Evolutionary conservation across 805 yeast species (phyloP), one percentile per base, ranked within the genome.

Genomic region (Saccharomyces kudriavzevii): DNA sequence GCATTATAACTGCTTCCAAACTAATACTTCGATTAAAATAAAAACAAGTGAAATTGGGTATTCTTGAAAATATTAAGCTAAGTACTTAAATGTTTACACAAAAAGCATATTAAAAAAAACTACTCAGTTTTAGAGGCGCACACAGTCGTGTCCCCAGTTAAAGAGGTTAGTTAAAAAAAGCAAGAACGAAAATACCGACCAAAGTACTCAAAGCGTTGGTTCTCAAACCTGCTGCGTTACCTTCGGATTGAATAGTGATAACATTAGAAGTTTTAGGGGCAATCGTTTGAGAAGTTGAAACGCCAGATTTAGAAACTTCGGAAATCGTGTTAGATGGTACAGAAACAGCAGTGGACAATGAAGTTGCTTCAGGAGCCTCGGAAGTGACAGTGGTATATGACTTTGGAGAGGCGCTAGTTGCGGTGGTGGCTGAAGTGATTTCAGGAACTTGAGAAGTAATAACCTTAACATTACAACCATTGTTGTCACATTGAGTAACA

Each of bases 161-260:
- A 14, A 30, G 14, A 30, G 14, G 29, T 20, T 29, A 45, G 55
- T 50, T 52, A 13, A 51, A 47, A 35, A 51, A 25, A 17, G 53
- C 50, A 30, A 51, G 26, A 31, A 51, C 26, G 35, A 51, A 47
- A 17, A 51, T 14, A 29, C 47, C 53, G 20, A 25, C 53, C 31
- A 47, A 31, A 47, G 53, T 31, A 13, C 46, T 25, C 47, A 40
- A 47, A 5, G 50, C 25, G 5, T 47, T 51, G 27, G 26, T 30
- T 20, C 5, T 43, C n/a, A n/a, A 30, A 26, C 45, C 46, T 13
- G 45, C 50, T n/a, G 53, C 31, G 17, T 22, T 25, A 35, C 50
- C 53, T 24, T 40, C 53, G n/a, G 30, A 26, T 25, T 40, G 47
- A 22, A 47, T 4, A 11, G 47, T 24, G 20, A 49, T 49, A 48